Evolutionary conservation across 352 stramenopile genomes (phyloP).

Genomic region (Globisporangium sylvaticum): DNA sequence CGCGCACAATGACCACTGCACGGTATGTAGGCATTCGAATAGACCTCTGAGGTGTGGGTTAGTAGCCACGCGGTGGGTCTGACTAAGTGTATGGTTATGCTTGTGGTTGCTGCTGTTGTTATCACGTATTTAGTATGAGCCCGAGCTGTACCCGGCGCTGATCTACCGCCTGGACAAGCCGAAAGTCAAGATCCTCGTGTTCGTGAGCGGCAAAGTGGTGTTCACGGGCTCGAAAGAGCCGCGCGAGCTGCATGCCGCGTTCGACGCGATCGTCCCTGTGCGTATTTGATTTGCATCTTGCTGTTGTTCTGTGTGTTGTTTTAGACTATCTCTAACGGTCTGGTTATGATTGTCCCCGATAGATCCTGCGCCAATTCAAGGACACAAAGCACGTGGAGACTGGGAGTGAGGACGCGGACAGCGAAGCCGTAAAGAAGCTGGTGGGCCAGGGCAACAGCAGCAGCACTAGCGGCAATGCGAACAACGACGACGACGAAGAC

Average conservation of each 20-base stretch:
- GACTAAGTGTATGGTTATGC: neutral
- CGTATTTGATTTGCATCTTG: conserved; percentile 5
- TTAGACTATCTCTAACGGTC: neutral
- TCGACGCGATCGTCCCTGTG: conserved; percentile 77
- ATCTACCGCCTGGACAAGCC: conserved; percentile 97
- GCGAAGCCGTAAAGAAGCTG: neutral
- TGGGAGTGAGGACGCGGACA: neutral
- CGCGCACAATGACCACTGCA: conserved; percentile 68
- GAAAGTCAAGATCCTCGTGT: conserved; percentile 98
- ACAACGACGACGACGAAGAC: conserved; percentile 15
- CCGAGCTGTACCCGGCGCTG: conserved; percentile 98
- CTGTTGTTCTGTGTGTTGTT: neutral
- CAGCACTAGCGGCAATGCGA: neutral
- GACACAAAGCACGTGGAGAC: conserved; percentile 36
- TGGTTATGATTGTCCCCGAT: neutral
- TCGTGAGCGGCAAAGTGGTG: conserved; percentile 98
- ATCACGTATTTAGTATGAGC: conserved; percentile 91
- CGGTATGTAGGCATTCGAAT: conserved; percentile 27
- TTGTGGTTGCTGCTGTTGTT: neutral
- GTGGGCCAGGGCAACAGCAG: too few relatives aligned
- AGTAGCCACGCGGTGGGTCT: neutral
- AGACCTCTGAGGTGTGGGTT: neutral
- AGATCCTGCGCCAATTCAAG: conserved; percentile 67
- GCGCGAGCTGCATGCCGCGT: conserved; percentile 76
- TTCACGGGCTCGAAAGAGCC: conserved; percentile 92